Base-by-base conservation (phyloP, 2,329 filamentous ascomycete genomes). In the Cercospora sojina region DNA sequence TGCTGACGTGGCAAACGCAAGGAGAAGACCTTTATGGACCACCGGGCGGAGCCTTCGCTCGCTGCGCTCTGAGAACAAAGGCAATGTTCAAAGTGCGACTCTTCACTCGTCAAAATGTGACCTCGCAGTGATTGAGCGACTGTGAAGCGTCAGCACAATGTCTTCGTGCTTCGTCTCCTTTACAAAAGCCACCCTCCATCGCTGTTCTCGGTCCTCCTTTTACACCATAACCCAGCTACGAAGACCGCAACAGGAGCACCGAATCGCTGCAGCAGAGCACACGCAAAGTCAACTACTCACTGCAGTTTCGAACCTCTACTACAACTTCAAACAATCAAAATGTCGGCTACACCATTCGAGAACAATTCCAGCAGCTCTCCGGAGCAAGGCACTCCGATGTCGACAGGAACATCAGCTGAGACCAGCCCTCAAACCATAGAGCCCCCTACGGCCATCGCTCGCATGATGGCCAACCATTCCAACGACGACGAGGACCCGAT, bases 11-110 rank as follows among this genome's bases (percentile, higher is more conserved):
- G 74, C 57, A 77, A 73, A 59, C 72, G 70, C 53, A 74, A 74
- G 61, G 79, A 67, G 78, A 82, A 62, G 71, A 74, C 71, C 27
- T 70, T 70, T 63, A 71, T 74, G 72, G 74, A 75, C 64, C 67
- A 70, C 51, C 78, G 76, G 87, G 77, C 82, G 43, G 88, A 90
- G 77, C 87, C 87, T 56, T 78, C 83, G 41, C 74, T 85, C 56
- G 82, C 84, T 65, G 82, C 83, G 56, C 66, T 12, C 23, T 4
- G 25, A 4, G 51, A 27, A 55, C 51, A 55, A 55, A 25, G 51
- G 51, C 25, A 25, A 29, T 55, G 51, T 55, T n/a, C 23, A 55
- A n/a, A 7, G 51, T 31, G 13, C 3, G 27, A 31, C 23, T 10
- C 41, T 47, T 47, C 18, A 47, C 41, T 23, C 41, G n/a, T 13